Evolutionary conservation across 1,284 basidiomycete genomes (phyloP), one percentile per base, ranked within the genome.

Genomic region (Calocybe gambosa): DNA sequence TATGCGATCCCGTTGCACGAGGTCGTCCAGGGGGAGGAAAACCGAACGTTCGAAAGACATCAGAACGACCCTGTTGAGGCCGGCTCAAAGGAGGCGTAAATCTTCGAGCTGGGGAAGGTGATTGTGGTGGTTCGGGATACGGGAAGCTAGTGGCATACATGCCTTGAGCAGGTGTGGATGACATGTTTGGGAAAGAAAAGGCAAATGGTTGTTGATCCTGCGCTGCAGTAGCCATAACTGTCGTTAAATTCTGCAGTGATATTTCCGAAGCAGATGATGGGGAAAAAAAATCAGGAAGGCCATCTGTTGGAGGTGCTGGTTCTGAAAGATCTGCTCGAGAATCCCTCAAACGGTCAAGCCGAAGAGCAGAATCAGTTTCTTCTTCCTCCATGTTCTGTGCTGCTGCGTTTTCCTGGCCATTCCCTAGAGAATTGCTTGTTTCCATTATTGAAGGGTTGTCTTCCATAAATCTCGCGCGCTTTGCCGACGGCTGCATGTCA

Each of bases 121-220:
- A 85, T 42, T 77, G 77, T 1, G 83, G 81, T 10, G 76, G 72
- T 55, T 85, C 82, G 2, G 82, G 81, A 60, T 77, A 78, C 8
- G 80, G 77, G 53, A 84, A 79, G 34, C 61, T 71, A 20, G 73
- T 71, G 62, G 72, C 67, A 50, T 66, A 74, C 49, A 65, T 56
- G 18, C 58, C 54, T 46, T 68, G 65, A 23, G 65, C 65, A 37
- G 80, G 73, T 1, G 79, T 81, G 9, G 78, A 77, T 3, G 78
- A 68, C 13, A 73, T 63, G 10, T 77, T 74, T 31, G 73, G 59
- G 64, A 82, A 75, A 43, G 67, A 65, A 63, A 82, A 77, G 45
- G 65, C 62, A 65, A 83, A 71, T 31, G 71, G 68, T 50, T 62
- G 70, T 25, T 72, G 72, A 54, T 78, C 81, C 60, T 80, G 80